Base-by-base conservation (phyloP, 2,329 filamentous ascomycete species). In the Ascochyta viciae-villosae region DNA sequence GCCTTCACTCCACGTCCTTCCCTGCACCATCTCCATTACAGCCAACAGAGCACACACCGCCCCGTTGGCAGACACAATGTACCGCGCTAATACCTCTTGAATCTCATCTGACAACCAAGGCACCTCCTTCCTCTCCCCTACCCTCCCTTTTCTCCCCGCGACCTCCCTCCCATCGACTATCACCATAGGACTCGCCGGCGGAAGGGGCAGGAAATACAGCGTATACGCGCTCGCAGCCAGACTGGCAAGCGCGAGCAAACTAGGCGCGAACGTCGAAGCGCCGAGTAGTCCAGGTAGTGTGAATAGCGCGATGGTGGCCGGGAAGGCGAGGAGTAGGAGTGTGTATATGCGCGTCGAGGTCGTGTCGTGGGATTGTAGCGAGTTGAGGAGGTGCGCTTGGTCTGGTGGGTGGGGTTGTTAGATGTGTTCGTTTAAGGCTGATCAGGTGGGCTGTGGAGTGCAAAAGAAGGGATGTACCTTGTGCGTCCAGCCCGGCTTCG, bases 401-500 rank as follows among this genome's bases (percentile, higher is more conserved):
- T 76, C 73, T 74, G 54, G 19, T 41, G 42, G 40, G 43, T 10
- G 42, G 40, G 43, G 10, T 22, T 27, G 50, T 50, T 33, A 40
- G 13, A 33, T 27, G 29, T 44, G 54, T 34, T 9, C 27, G 35
- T 13, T 19, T 23, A 40, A 22, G 10, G 24, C n/a, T 8, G 13
- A 42, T 3, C 19, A 19, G 19, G 3, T 19, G 19, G 19, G 19
- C 19, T 22, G 19, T 27, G 31, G 6, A 31, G 29, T 33, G 29
- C 3, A 29, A 29, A 19, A 19, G 19, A 19, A 48, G 37, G 29
- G 26, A 38, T 61, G 48, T 73, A 88, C 89, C 89, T 82, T 93
- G 84, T 76, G 93, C 90, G 72, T 95, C 91, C 57, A 95, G 80
- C 51, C 87, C 84, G 63, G 87, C 83, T 31, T 84, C 83, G 16